phyloP scores from a whole-genome alignment of 2,329 filamentous ascomycete species.

The Zopfia rhizophila region DNA sequence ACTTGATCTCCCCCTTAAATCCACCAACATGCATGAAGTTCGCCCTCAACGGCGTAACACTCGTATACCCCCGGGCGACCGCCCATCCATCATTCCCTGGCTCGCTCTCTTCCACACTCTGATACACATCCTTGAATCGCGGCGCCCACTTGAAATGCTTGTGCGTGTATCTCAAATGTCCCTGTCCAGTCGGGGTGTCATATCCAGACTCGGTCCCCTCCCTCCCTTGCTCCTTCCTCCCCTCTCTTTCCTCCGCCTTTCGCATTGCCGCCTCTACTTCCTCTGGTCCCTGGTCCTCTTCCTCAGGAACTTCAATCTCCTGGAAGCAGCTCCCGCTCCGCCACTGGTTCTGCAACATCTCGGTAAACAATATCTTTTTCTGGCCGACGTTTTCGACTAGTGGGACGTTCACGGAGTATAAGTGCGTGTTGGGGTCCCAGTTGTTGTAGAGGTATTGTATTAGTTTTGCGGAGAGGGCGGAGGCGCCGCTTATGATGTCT shows the following conservation, averaged over 20 bases:
- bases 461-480: slow-evolving; percentile 76
- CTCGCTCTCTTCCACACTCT: slow-evolving; percentile 80
- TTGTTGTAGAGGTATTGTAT: slow-evolving; percentile 81
- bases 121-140: slow-evolving; percentile 84
- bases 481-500: slow-evolving; percentile 80
- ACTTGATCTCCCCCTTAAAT: slow-evolving; percentile 44
- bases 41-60: slow-evolving; percentile 88
- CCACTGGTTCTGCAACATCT: slow-evolving; percentile 94
- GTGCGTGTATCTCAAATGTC: slow-evolving; percentile 69
- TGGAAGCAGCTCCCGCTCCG: slow-evolving; percentile 84
- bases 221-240: slow-evolving; percentile 50
- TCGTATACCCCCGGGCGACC: slow-evolving; percentile 87
- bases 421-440: slow-evolving; percentile 76
- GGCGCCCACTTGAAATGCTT: slow-evolving; percentile 97
- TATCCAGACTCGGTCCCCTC: slow-evolving; percentile 39
- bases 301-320: slow-evolving; percentile 74
- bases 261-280: slow-evolving; percentile 80
- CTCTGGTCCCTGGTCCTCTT: slow-evolving; percentile 67
- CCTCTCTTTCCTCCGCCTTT: slow-evolving; percentile 66
- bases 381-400: slow-evolving; percentile 78
- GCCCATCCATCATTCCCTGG: slow-evolving; percentile 94
- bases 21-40: slow-evolving; percentile 80
- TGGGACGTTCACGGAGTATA: slow-evolving; percentile 94
- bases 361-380: slow-evolving; percentile 81
- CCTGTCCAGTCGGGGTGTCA: slow-evolving; percentile 40